Evolutionary conservation across 441 rosid species (phyloP).

Genomic region (Erysimum cheiri): DNA sequence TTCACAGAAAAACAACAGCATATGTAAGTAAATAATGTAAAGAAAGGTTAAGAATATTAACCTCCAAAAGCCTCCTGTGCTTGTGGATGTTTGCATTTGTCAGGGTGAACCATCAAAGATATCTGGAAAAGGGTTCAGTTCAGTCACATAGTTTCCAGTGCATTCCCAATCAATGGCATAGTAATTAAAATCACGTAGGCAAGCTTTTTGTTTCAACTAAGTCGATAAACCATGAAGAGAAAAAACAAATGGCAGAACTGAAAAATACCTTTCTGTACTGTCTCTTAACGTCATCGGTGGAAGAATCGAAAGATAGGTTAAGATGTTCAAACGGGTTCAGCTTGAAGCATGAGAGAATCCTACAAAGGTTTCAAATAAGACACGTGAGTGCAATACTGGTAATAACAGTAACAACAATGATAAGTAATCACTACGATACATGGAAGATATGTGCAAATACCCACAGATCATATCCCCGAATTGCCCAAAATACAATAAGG

Average conservation of each 20-base stretch:
- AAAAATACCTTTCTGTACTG: slow-evolving; percentile 90
- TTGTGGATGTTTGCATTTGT: slow-evolving; percentile 97
- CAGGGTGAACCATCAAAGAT: slow-evolving; percentile 96
- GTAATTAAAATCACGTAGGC: not conserved
- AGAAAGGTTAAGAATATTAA: slow-evolving; percentile 36
- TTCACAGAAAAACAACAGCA: not conserved
- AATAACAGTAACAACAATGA: not conserved
- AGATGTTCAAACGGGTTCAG: slow-evolving; percentile 92
- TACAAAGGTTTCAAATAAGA: slow-evolving; percentile 39
- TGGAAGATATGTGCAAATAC: slow-evolving; percentile 1
- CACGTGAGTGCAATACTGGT: not conserved
- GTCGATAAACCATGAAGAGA: too few species aligned
- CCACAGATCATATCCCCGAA: not conserved
- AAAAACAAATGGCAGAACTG: slow-evolving; percentile 9
- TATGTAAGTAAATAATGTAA: not conserved
- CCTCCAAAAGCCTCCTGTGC: slow-evolving; percentile 98
- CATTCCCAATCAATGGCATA: not conserved
- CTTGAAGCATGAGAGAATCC: slow-evolving; percentile 98
- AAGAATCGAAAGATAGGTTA: slow-evolving; percentile 73
- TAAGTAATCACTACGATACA: not conserved
- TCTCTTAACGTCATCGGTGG: slow-evolving; percentile 77
- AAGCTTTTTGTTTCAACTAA: too few species aligned
- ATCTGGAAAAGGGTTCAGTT: slow-evolving; percentile 48
- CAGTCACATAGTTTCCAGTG: slow-evolving; percentile 31
- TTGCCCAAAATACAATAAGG: not conserved